A percentile compares a stretch with the other conserved stretches of the same genome.
These are phyloP conservation scores for Cyclostephanos tholiformis DNA, from an alignment of 108 stramenopile species.

Conservation along the genomic window DNA sequence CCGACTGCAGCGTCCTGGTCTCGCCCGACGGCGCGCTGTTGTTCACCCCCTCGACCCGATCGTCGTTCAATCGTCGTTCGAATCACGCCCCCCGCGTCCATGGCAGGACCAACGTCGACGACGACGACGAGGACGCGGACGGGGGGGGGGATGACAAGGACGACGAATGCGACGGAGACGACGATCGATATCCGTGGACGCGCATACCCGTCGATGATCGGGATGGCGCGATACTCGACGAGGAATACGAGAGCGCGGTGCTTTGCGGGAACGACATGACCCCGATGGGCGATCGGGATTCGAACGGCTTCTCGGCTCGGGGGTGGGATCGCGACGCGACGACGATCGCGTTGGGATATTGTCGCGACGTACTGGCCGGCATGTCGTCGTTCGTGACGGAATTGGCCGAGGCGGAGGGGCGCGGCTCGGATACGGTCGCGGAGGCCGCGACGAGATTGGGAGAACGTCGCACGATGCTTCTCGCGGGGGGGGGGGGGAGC, in stretches of 20 bases:
- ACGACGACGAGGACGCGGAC: slow-evolving; percentile 1
- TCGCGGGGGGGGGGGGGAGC: background rate
- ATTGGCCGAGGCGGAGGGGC: slow-evolving; percentile 11
- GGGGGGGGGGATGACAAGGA: no score
- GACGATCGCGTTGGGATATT: slow-evolving; percentile 19
- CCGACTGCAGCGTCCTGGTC: slow-evolving; percentile 68
- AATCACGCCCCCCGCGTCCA: background rate
- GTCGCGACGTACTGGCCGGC: slow-evolving; percentile 11
- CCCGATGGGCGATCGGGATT: slow-evolving; percentile 42
- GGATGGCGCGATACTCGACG: slow-evolving; percentile 19
- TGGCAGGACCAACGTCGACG: background rate
- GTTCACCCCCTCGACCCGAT: slow-evolving; percentile 29
- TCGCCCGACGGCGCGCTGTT: slow-evolving; percentile 74
- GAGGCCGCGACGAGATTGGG: slow-evolving; percentile 25
- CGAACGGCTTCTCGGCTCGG: slow-evolving; percentile 66
- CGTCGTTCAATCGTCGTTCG: slow-evolving; percentile 11
- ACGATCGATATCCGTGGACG: slow-evolving; percentile 39
- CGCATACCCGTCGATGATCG: slow-evolving; percentile 12
- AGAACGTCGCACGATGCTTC: background rate
- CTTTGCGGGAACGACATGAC: slow-evolving; percentile 63
- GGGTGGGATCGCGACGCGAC: slow-evolving; percentile 40
- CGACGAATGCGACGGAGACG: slow-evolving; percentile 3
- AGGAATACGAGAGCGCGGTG: slow-evolving; percentile 62
- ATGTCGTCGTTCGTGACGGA: slow-evolving; percentile 26
- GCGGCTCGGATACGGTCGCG: no score